Conservation (phyloP, 108 stramenopile genomes). For the Skeletonema tropicum region DNA sequence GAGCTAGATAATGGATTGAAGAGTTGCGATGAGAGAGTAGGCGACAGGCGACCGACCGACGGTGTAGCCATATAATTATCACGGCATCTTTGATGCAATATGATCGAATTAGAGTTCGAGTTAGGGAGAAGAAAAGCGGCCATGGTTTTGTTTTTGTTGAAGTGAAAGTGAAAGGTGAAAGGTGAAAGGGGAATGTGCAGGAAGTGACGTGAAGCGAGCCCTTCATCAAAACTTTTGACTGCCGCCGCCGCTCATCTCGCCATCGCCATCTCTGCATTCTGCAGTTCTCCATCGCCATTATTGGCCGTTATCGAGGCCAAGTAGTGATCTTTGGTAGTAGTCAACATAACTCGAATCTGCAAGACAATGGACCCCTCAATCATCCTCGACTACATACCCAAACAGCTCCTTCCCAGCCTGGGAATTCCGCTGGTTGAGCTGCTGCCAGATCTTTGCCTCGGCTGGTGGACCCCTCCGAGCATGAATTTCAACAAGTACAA, state of each 20-base stretch:
- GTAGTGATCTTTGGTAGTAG: no score
- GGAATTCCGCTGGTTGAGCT: conserved; percentile 46
- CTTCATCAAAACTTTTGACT: no score
- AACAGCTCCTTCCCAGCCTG: conserved; percentile 34
- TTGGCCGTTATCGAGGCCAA: no score
- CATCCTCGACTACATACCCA: conserved; percentile 17
- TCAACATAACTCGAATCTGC: no score
- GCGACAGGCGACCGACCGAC: neutral
- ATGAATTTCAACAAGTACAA: conserved; percentile 39
- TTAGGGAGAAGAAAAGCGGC: neutral
- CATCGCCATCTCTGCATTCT: no score
- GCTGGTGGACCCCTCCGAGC: conserved; percentile 50
- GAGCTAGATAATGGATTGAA: neutral
- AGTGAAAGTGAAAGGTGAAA: no score
- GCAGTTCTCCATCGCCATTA: no score
- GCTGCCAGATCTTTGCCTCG: conserved; percentile 40
- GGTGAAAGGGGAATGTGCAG: no score
- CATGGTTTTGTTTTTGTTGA: neutral
- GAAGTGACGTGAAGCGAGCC: no score
- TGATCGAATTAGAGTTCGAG: neutral
- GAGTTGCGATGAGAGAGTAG: neutral
- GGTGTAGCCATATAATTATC: neutral
- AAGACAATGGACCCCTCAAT: neutral
- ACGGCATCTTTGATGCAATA: neutral
- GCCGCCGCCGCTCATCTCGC: no score